Percentiles rank a stretch among this genome's conserved stretches.
These are phyloP conservation scores for Penstemon davidsonii DNA, from an alignment of 257 asterid species.

Conservation along the genomic window DNA sequence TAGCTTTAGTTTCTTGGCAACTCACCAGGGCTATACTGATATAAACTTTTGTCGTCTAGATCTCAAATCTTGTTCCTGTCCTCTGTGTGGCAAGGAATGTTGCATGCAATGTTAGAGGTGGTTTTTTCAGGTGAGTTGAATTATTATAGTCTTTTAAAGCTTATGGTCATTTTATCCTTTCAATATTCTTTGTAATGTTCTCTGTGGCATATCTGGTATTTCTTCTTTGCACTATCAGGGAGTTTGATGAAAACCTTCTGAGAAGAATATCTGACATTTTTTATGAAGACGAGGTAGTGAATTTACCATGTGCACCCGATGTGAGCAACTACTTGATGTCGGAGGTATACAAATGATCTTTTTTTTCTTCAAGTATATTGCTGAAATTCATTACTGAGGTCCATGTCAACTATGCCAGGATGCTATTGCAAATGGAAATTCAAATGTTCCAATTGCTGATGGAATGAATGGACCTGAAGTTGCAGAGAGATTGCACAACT, in stretches of 20 bases:
- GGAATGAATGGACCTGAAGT: conserved; percentile 85
- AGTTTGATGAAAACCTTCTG: conserved; percentile 74
- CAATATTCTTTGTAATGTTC: conserved; percentile 20
- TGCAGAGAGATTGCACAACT: conserved; percentile 52
- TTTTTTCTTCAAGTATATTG: conserved; percentile 6
- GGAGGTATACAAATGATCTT: conserved; percentile 52
- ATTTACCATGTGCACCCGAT: conserved; percentile 83
- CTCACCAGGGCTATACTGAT: conserved; percentile 18
- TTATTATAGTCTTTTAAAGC: conserved; percentile 23
- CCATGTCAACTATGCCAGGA: conserved; percentile 49
- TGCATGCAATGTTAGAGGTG: conserved; percentile 96
- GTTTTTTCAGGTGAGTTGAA: conserved; percentile 80
- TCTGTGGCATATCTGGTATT: conserved; percentile 11
- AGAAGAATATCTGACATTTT: conserved; percentile 68
- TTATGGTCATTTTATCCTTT: conserved; percentile 8
- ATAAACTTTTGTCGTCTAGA: conserved; percentile 39
- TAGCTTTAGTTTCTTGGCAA: conserved; percentile 20
- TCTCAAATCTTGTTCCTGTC: conserved; percentile 86
- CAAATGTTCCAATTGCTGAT: conserved; percentile 60
- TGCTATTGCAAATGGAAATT: conserved; percentile 70
- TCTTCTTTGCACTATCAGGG: conserved; percentile 44
- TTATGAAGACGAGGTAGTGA: conserved; percentile 79
- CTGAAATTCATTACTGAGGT: conserved; percentile 25
- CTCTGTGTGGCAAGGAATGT: conserved; percentile 98
- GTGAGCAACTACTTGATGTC: conserved; percentile 92